Evolutionary conservation across 768 basidiomycete species (phyloP).

Genomic region (Naganishia vishniacii): DNA sequence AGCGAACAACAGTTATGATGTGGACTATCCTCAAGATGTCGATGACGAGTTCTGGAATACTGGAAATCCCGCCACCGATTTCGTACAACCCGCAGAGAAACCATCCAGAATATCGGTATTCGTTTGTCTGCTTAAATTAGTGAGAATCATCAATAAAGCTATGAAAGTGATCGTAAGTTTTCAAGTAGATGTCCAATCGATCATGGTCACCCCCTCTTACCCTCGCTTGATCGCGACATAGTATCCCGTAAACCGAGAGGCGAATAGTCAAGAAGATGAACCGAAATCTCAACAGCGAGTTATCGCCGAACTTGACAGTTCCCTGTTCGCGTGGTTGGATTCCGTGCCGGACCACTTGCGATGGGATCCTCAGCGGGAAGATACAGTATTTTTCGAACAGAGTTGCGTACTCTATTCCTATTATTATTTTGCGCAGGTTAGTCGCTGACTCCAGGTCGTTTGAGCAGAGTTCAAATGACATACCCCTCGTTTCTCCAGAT

Average conservation of each 20-base stretch:
- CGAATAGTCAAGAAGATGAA: conserved; percentile 42
- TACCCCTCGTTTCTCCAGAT: conserved; percentile 55
- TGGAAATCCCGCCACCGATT: conserved; percentile 56
- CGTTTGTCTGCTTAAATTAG: conserved; percentile 57
- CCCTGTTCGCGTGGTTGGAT: conserved; percentile 67
- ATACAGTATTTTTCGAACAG: conserved; percentile 57
- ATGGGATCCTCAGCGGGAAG: conserved; percentile 57
- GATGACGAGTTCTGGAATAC: conserved; percentile 75
- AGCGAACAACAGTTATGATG: conserved; percentile 59
- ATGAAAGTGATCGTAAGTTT: conserved; percentile 60
- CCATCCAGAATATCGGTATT: conserved; percentile 60
- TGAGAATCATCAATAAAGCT: conserved; percentile 60
- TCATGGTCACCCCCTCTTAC: too few relatives aligned
- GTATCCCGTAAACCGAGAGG: conserved; percentile 65
- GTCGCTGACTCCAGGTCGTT: not conserved
- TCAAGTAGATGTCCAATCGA: conserved; percentile 7
- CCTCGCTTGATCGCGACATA: conserved; percentile 37
- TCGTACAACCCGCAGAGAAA: conserved; percentile 61
- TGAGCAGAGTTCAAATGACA: not conserved
- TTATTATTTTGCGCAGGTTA: conserved; percentile 55
- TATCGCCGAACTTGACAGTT: conserved; percentile 64
- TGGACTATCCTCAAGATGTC: conserved; percentile 67
- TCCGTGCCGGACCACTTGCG: conserved; percentile 59
- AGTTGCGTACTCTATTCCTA: conserved; percentile 58
- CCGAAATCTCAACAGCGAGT: conserved; percentile 49